Base-by-base conservation (phyloP, 768 basidiomycete genomes). In the Dentipellis fragilis region DNA sequence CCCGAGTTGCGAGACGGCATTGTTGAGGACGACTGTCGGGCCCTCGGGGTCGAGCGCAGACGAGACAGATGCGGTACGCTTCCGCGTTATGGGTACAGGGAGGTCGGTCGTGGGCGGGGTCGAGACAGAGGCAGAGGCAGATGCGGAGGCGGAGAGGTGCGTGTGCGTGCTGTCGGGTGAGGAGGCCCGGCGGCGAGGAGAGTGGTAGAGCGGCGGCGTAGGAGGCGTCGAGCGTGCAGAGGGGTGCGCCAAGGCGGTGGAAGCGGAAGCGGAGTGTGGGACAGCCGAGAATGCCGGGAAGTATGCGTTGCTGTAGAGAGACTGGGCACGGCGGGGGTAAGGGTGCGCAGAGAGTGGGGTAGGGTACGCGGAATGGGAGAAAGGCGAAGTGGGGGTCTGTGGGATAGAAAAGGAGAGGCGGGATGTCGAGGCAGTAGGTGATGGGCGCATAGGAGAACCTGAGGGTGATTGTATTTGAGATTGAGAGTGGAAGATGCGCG, bases 401-500 rank as follows among this genome's bases (percentile, higher is more conserved):
- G 56, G 42, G 21, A 53, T 49, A 11, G 52, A 52, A 17, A 39
- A 40, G 14, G 59, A 54, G 29, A 60, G 55, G 23, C 58, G 55
- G 10, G 65, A 62, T 9, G 59, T 17, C 7, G 58, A 58, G 6
- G 56, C 40, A 12, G 51, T 29, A 1, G 75, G 9, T 42, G 38
- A 66, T 58, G 51, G 29, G 29, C 29, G 29, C 29, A 29, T 29
- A 29, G 29, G 29, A 29, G 6, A 6, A 6, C 71, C 72, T 7
- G 67, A 65, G 37, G 80, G 70, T 22, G 78, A 66, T 57, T 83
- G 78, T 29, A 88, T 84, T 65, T 80, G 80, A 0, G 88, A 89
- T 63, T 94, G 92, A 0, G 90, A 83, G 66, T 94, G 94, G 59
- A 82, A 83, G 35, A 94, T 79, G 5, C 93, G 75, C 0, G 94